Evolutionary conservation across 2,329 filamentous ascomycete species (phyloP), one percentile per base, ranked within the genome.

Genomic region (Ceratocystis ficicola): DNA sequence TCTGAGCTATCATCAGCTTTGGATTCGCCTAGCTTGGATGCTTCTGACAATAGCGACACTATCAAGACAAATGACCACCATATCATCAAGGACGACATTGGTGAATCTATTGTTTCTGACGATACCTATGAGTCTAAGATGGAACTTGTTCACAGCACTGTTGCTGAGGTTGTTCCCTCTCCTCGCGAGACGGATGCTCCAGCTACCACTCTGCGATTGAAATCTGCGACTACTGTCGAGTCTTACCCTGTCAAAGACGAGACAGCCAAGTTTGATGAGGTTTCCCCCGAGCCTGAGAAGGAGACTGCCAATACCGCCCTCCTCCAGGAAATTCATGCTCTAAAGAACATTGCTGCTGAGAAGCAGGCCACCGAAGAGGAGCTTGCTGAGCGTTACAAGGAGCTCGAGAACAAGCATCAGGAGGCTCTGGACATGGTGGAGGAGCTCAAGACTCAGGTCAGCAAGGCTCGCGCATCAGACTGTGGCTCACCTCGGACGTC

Each of bases 1-100:
- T 94, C 90, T 77, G 94, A 97, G 78, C 83, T 96, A 74, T 95
- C 90, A 72, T 95, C 88, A 75, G 90, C 84, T 79, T 84, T 88
- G 82, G 88, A 88, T 72, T 89, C 88, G 73, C 84, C 84, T 71
- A 80, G 80, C 71, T 86, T 84, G 69, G 85, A 86, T 69, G 68
- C 70, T 12, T 74, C 76, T 8, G 75, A 74, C 7, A 81, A 77
- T 3, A 75, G 77, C 25, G 64, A 65, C 30, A 78, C 76, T 4
- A 76, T 76, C n/a, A 83, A 79, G 70, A 73, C 77, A 22, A 70
- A 68, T n/a, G 55, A 36, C 28, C 59, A 63, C n/a, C 44, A 62
- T 44, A 46, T 66, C n/a, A n/a, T 48, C 46, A 62, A 65, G n/a
- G 59, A 57, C 17, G 55, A 48, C 20, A 44, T 65, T 20, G 55